Evolutionary conservation across 208 protist species (phyloP).

Genomic region (Porcisia deanei): DNA sequence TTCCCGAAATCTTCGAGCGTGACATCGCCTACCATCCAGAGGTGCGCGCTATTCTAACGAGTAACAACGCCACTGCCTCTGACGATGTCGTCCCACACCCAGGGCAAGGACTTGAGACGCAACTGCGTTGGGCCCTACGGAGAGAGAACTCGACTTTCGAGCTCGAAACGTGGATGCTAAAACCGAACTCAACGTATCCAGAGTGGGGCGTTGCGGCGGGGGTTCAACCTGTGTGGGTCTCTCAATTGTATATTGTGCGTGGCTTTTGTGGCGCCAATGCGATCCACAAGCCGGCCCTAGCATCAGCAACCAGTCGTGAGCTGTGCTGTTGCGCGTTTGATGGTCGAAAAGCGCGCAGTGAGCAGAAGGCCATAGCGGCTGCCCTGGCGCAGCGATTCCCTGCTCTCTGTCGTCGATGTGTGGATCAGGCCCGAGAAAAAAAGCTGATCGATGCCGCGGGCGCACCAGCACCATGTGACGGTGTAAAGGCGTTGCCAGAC

Average conservation of each 20-base stretch:
- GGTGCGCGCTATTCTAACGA: slow-evolving; percentile 40
- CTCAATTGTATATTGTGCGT: slow-evolving; percentile 19
- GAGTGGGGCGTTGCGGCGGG: slow-evolving; percentile 36
- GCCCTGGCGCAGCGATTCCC: slow-evolving; percentile 48
- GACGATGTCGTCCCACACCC: slow-evolving; percentile 36
- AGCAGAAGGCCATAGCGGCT: slow-evolving; percentile 60
- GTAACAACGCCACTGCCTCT: slow-evolving; percentile 27
- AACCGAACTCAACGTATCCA: slow-evolving; percentile 37
- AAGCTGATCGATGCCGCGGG: slow-evolving; percentile 50
- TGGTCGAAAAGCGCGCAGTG: slow-evolving; percentile 60
- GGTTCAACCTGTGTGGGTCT: slow-evolving; percentile 13
- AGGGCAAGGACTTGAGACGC: slow-evolving; percentile 38
- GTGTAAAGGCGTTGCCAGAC: slow-evolving; percentile 31
- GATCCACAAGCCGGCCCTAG: not conserved
- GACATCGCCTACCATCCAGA: slow-evolving; percentile 68
- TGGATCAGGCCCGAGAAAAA: slow-evolving; percentile 39
- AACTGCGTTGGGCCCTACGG: slow-evolving; percentile 54
- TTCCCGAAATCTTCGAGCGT: slow-evolving; percentile 59
- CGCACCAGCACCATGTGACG: slow-evolving; percentile 32
- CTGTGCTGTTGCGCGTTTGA: slow-evolving; percentile 37
- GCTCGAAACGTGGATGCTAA: slow-evolving; percentile 31
- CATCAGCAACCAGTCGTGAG: slow-evolving; percentile 4
- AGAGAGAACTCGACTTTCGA: slow-evolving; percentile 32
- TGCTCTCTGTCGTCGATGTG: slow-evolving; percentile 32
- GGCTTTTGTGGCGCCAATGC: not conserved